Evolutionary conservation across 2,329 filamentous ascomycete genomes (phyloP), one percentile per base, ranked within the genome.

Genomic region (Penicillium crustosum): DNA sequence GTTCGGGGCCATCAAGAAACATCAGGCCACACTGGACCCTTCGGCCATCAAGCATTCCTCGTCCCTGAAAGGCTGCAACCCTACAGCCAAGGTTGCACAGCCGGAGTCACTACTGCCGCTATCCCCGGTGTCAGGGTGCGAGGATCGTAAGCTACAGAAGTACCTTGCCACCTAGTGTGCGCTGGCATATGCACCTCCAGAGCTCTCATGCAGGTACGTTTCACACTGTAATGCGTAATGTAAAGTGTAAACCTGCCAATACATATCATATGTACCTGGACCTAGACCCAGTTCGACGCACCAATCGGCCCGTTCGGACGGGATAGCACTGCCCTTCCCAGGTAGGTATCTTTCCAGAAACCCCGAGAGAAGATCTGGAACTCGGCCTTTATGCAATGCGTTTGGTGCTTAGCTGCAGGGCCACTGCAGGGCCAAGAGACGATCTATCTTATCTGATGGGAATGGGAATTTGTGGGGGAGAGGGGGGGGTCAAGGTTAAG

Each of bases 141-240:
- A 27, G 19, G 38, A 51, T 53, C 50, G 13, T 41, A 25, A 44
- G 39, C 27, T 52, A 25, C 45, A 51, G 33, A 50, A 50, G 29
- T 50, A 43, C 38, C 29, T 48, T 35, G 49, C 19, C 39, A 36
- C 21, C 8, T 36, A 23, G 8, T 39, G 23, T 56, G 48, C 13
- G 48, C 48, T 52, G 53, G 53, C 47, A 52, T 45, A 53, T 53
- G 50, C 50, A 53, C 41, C 39, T 17, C 19, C 6, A 17, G 17
- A 21, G 41, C 39, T 53, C 31, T 5, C 17, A 56, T 44, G 53
- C 48, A 52, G 53, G 53, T 56, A 56, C 53, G 9, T 23, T 33
- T 48, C 23, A 48, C 35, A 7, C 17, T 15, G 25, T 44, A 23
- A 31, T 52, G 39, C 8, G 53, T 55, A 54, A 25, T 55, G 44